Evolutionary conservation across 192 early-diverging fungal species (phyloP).

Genomic region (Mortierella hygrophila): DNA sequence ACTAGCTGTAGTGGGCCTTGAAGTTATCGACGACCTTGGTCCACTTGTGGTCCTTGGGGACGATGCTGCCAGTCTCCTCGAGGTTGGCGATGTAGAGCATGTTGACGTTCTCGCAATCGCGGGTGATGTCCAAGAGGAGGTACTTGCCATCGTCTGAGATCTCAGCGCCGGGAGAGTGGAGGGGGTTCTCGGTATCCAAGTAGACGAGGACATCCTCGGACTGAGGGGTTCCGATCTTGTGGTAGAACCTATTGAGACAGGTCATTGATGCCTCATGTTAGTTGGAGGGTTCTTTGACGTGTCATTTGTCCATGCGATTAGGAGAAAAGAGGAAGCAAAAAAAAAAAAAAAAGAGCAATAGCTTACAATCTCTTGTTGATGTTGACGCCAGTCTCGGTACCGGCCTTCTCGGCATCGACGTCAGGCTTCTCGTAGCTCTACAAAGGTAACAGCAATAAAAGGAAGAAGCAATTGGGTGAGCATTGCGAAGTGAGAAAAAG

Average conservation of each 20-base stretch:
- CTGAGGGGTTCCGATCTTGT: conserved; percentile 71
- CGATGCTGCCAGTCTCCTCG: conserved; percentile 21
- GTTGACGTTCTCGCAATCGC: conserved; percentile 62
- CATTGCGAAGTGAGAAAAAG: neutral
- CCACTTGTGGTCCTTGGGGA: conserved; percentile 43
- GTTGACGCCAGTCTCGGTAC: conserved; percentile 40
- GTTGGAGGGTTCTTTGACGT: neutral
- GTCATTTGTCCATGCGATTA: too few relatives aligned
- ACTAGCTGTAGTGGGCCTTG: conserved; percentile 60
- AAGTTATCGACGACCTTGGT: conserved; percentile 68
- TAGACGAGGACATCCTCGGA: conserved; percentile 70
- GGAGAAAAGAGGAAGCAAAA: neutral
- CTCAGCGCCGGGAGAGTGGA: conserved; percentile 27
- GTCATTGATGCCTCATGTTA: neutral
- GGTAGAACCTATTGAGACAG: conserved; percentile 56
- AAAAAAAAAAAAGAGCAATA: neutral
- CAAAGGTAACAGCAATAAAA: neutral
- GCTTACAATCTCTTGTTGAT: conserved; percentile 39
- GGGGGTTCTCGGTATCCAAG: conserved; percentile 63
- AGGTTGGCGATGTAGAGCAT: conserved; percentile 61
- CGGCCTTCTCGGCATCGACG: conserved; percentile 25
- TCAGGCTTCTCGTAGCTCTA: conserved; percentile 49
- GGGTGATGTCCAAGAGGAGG: conserved; percentile 62
- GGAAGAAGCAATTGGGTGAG: neutral
- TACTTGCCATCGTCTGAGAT: conserved; percentile 72